Evolutionary conservation across 257 asterid genomes (phyloP), one percentile per base, ranked within the genome.

Genomic region (Lycium ferocissimum): DNA sequence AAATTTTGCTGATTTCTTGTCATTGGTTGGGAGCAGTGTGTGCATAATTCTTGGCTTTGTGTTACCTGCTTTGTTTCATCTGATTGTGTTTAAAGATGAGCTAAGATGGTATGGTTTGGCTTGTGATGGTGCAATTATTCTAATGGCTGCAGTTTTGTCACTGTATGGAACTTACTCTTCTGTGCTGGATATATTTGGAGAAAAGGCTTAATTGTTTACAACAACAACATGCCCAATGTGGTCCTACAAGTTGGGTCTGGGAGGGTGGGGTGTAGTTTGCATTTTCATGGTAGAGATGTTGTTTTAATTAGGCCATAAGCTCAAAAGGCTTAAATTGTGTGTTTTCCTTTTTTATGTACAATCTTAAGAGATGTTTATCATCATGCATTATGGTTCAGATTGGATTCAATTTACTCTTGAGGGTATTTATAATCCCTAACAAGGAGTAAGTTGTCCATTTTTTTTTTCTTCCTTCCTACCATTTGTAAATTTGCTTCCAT

Each of bases 1-100:
- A 14, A 78, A 78, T 78, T 78, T 78, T 53, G 82, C 82, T 53
- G 82, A 78, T 78, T 78, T 78, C 82, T 78, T 78, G 82, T 78
- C 82, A 53, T 35, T 78, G 61, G 82, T 78, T 53, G 82, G 82
- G 82, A 78, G 82, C 13, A 78, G 82, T 53, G 82, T 78, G 82
- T 78, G 82, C 33, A 78, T 78, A 26, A 53, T 78, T 54, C 82
- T 78, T 78, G 82, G 82, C 47, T 78, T 78, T 78, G 82, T 78
- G 63, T 78, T 78, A 49, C 82, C 82, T 78, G 66, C 82, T 4
- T 78, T 78, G 49, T 78, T 78, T 78, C 82, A 78, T 53, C 45
- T 78, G 49, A 78, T 78, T 33, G 82, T 78, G 17, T 78, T 78
- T 45, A 78, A 78, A 78, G 49, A 53, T 78, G 82, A 78, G 82